These are phyloP conservation scores for Phytophthora sp. DNA, from an alignment of 352 stramenopile genomes.

Conservation along the genomic window DNA sequence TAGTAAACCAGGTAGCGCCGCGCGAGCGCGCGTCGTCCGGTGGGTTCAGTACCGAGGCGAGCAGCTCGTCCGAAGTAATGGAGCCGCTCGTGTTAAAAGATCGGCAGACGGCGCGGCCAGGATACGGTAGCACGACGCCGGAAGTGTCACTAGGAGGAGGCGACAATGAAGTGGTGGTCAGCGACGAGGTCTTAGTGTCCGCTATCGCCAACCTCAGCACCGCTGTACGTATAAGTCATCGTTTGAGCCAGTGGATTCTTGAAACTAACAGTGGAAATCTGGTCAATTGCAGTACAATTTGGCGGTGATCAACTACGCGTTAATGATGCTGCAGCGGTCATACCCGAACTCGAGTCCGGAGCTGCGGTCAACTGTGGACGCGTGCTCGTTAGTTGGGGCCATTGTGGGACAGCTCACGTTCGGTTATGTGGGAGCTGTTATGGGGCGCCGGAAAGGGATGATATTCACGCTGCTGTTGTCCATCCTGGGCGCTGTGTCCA, in stretches of 20 bases:
- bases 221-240: slow-evolving; percentile 55
- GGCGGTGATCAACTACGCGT: slow-evolving; percentile 74
- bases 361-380: slow-evolving; percentile 67
- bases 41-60: slow-evolving; percentile 18
- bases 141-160: slow-evolving; percentile 9
- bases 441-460: slow-evolving; percentile 77
- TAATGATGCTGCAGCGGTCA: slow-evolving; percentile 62
- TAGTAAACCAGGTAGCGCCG: slow-evolving; percentile 24
- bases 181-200: slow-evolving; percentile 64
- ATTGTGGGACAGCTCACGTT: slow-evolving; percentile 84
- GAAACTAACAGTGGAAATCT: slow-evolving; percentile 6
- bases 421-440: slow-evolving; percentile 73
- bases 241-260: neutral
- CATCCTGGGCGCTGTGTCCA: slow-evolving; percentile 61
- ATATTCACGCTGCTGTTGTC: slow-evolving; percentile 78
- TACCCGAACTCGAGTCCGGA: slow-evolving; percentile 59
- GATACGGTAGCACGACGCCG: slow-evolving; percentile 34
- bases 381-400: slow-evolving; percentile 78
- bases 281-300: slow-evolving; percentile 75
- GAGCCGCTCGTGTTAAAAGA: slow-evolving; percentile 33
- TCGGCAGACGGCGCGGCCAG: slow-evolving; percentile 1
- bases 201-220: slow-evolving; percentile 85
- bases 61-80: slow-evolving; percentile 27
- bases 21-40: slow-evolving; percentile 22
- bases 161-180: slow-evolving; percentile 29